Conservation (phyloP, 768 basidiomycete species). For the Auricularia sp. region DNA sequence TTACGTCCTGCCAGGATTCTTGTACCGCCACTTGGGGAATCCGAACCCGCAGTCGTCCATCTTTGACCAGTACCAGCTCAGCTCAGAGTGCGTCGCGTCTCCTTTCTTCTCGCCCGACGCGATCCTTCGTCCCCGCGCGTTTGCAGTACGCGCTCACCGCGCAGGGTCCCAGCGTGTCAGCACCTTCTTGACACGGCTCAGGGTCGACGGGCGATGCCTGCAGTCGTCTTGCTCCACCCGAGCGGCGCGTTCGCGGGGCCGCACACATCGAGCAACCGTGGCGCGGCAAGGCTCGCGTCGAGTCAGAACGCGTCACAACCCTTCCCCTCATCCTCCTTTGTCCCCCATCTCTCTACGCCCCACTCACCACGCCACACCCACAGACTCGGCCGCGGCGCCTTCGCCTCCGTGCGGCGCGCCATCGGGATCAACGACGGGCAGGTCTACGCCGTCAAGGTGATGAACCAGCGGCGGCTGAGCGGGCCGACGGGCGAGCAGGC, state of each 20-base stretch:
- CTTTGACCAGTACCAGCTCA: conserved; percentile 27
- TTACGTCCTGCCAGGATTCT: neutral
- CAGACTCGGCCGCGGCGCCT: conserved; percentile 76
- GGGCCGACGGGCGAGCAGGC: conserved; percentile 11
- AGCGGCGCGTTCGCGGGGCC: too few relatives aligned
- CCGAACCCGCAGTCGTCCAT: conserved; percentile 20
- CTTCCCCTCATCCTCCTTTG: too few relatives aligned
- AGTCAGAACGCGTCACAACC: too few relatives aligned
- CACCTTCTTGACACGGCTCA: too few relatives aligned
- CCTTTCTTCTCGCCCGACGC: neutral
- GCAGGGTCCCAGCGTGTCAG: too few relatives aligned
- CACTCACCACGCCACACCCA: too few relatives aligned
- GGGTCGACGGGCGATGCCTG: too few relatives aligned
- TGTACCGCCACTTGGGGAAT: neutral
- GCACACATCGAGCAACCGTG: too few relatives aligned
- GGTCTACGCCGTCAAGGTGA: conserved; percentile 72
- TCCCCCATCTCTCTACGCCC: neutral
- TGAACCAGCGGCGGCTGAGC: conserved; percentile 14
- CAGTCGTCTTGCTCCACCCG: too few relatives aligned
- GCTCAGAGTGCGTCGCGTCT: conserved; percentile 17
- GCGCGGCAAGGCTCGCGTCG: too few relatives aligned
- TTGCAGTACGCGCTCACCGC: too few relatives aligned
- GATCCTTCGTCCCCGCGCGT: neutral
- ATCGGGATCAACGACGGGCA: conserved; percentile 59
- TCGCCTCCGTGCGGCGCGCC: conserved; percentile 83